Evolutionary conservation across 352 stramenopile genomes (phyloP), one percentile per base, ranked within the genome.

Genomic region (Globisporangium ultimum): DNA sequence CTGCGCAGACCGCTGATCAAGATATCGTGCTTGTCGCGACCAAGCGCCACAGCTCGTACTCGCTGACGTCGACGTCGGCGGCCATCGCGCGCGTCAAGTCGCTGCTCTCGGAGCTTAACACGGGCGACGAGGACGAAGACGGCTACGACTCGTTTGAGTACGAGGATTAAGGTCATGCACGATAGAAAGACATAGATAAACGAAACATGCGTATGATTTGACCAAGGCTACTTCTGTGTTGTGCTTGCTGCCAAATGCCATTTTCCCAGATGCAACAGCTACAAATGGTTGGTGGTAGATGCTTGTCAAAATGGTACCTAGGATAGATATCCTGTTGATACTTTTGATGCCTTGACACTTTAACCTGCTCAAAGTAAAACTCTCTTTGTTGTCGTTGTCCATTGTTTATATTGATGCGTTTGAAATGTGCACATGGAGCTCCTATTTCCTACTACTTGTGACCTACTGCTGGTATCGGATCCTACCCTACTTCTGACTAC

Each of bases 91-190:
- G 84, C 17, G 69, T 90, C 53, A 91, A 91, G 72, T 71, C 80
- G 24, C 67, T 93, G 36, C 62, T 93, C 49, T 76, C 85, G 49
- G 84, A 93, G 60, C 68, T 91, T 13, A 82, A 87, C 42, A 76
- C 71, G 28, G 74, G 63, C 53, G 80, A 74, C 18, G 77, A 76
- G 28, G 73, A 65, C 12, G 76, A 84, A n/a, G 76, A 89, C 53
- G 82, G 80, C 58, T 91, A 93, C 56, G 80, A 91, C 61, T 91
- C 84, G 65, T 78, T 93, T 57, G 80, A 92, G 43, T 84, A 84
- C 57, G 78, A 88, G 55, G 76, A 87, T 48, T 71, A 74, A 14
- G 17, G 18, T 38, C n/a, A n/a, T 14, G 11, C 40, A 18, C 12
- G 12, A 45, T 15, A 45, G 40, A 45, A n/a, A 45, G 40, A 18